These are phyloP conservation scores for Nemophila menziesii DNA, from an alignment of 257 asterid species.

Conservation along the genomic window DNA sequence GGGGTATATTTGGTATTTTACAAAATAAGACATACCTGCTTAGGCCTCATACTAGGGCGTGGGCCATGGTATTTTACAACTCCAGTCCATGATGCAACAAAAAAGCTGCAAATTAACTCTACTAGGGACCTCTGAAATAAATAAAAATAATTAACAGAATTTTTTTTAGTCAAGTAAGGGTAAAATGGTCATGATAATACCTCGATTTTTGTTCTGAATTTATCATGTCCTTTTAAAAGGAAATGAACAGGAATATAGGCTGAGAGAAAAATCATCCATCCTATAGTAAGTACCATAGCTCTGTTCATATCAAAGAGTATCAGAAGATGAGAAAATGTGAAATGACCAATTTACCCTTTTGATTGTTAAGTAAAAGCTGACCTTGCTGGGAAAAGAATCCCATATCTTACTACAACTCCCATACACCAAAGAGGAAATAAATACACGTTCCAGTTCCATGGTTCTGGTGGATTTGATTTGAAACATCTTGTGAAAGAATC, in stretches of 20 bases:
- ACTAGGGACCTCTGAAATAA: slow-evolving; percentile 39
- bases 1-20: slow-evolving; percentile 1
- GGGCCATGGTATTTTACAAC: slow-evolving; percentile 99
- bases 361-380: slow-evolving; percentile 11
- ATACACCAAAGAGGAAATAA: slow-evolving; percentile 96
- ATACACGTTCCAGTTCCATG: slow-evolving; percentile 92
- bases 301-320: slow-evolving; percentile 39
- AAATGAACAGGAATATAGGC: slow-evolving; percentile 93
- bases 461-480: slow-evolving; percentile 94
- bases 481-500: slow-evolving; percentile 95
- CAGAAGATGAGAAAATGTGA: slow-evolving; percentile 6
- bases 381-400: slow-evolving; percentile 80
- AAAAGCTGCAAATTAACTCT: slow-evolving; percentile 94
- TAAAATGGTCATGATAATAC: slow-evolving; percentile 20
- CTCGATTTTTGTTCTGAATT: slow-evolving; percentile 75
- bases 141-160: not conserved
- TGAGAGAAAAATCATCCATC: slow-evolving; percentile 89
- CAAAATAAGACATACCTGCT: slow-evolving; percentile 44
- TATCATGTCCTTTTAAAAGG: slow-evolving; percentile 79
- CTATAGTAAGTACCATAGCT: slow-evolving; percentile 74
- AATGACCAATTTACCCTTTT: not conserved
- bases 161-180: not conserved
- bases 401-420: slow-evolving; percentile 86
- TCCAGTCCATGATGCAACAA: slow-evolving; percentile 99
- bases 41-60: slow-evolving; percentile 93